These are phyloP conservation scores for Erythrobasidium yunnanense DNA, from an alignment of 768 basidiomycete species.

Conservation along the genomic window DNA sequence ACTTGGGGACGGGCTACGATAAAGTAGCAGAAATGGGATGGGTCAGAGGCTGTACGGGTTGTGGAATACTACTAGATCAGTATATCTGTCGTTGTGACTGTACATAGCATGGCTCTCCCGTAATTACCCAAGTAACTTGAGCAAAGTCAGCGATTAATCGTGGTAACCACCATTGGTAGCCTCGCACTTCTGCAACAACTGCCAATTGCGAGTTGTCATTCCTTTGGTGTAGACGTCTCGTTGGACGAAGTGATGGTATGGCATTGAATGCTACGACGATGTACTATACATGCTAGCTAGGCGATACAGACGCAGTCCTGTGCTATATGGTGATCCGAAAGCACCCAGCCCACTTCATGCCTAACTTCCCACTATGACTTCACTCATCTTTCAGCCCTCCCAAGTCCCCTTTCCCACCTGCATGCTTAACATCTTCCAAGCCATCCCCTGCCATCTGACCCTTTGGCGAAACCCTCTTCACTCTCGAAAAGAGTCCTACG, in stretches of 20 bases:
- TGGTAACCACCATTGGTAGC: no score
- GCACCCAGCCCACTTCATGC: background rate
- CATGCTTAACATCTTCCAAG: constrained; percentile 7
- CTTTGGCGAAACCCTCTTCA: constrained; percentile 50
- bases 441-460: constrained; percentile 1
- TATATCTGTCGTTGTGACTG: no score
- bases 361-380: background rate
- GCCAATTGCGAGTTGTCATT: no score
- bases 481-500: constrained; percentile 78
- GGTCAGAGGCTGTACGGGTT: no score
- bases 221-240: no score
- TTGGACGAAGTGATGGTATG: background rate
- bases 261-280: background rate
- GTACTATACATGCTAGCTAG: background rate
- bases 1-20: no score
- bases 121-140: no score
- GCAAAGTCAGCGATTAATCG: no score
- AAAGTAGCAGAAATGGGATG: no score
- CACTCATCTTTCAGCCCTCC: constrained; percentile 27
- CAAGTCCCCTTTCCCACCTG: constrained; percentile 12
- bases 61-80: no score
- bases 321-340: background rate
- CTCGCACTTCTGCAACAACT: no score
- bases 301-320: background rate
- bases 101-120: no score